A percentile compares a stretch with the other conserved stretches of the same genome.
Conservation (phyloP, 2,329 filamentous ascomycete species). For the Alternaria consortialis region DNA sequence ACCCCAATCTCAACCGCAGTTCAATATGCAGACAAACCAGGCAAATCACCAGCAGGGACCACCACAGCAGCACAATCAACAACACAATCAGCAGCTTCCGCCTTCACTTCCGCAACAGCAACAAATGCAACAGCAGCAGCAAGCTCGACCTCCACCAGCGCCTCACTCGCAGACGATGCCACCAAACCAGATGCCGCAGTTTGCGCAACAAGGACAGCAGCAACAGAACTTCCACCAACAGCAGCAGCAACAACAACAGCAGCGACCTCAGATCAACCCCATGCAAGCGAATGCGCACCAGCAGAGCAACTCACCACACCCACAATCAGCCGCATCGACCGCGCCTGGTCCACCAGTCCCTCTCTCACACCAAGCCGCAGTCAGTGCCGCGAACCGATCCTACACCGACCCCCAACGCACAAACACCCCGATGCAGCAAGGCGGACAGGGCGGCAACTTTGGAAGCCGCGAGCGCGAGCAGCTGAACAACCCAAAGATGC, state of each 20-base stretch:
- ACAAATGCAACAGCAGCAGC: constrained; percentile 28
- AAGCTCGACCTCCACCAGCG: constrained; percentile 39
- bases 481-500: constrained; percentile 71
- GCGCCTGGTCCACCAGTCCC: constrained; percentile 47
- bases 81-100: constrained; percentile 32
- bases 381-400: constrained; percentile 53
- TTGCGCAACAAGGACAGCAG: constrained; percentile 39
- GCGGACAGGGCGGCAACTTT: constrained; percentile 41
- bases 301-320: constrained; percentile 51
- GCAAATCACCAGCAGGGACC: constrained; percentile 32
- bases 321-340: constrained; percentile 46
- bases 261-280: constrained; percentile 49
- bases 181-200: constrained; percentile 38
- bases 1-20: constrained; percentile 18
- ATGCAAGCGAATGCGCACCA: constrained; percentile 47
- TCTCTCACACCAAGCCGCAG: constrained; percentile 57
- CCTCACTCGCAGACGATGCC: constrained; percentile 43
- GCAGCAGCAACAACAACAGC: constrained; percentile 36
- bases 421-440: constrained; percentile 45
- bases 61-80: constrained; percentile 26
- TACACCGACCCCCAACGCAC: constrained; percentile 50
- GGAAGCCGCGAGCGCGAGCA: constrained; percentile 51
- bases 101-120: constrained; percentile 31
- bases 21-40: constrained; percentile 37
- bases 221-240: constrained; percentile 43